Base-by-base conservation (phyloP, 108 stramenopile species). In the Pseudonitzschia delicatissima region DNA sequence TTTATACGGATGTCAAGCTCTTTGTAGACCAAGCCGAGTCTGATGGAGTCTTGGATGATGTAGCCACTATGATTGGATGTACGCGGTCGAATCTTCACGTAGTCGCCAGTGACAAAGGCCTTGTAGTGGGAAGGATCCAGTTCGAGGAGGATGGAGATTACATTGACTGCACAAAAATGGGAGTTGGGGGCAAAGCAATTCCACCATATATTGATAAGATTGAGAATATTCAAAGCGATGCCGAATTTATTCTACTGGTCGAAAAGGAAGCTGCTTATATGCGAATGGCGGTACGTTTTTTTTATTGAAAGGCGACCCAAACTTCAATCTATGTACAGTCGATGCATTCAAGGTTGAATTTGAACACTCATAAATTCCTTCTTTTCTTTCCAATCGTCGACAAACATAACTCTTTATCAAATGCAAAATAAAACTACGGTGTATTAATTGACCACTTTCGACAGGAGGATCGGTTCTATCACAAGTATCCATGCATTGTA, bases 221-320 rank as follows among this genome's bases (percentile, higher is more conserved):
- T 76, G 86, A 92, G 20, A 82, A 97, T 62, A 94, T 98, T 62
- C 77, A 64, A 53, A 87, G 77, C 45, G 96, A 96, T 76, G 98
- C 98, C 23, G 93, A 96, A 67, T 98, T 98, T 72, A 89, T 98
- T 61, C 67, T 98, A 25, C 64, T 98, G 62, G 96, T 98, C 28
- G 98, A 98, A 78, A 98, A 98, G 75, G 98, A 98, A 66, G 98
- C 98, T 66, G 98, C 96, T 4, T 98, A 97, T 74, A 97, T 97
- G 96, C 88, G 98, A 28, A 84, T 98, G 82, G 96, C 98, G 18
- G 94, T 84, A 67, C 53, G 53, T 55, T 33, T 53, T 55, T 4
- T 25, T 20, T 55, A 33, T 55, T 29, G 13, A 23, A 26, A 15
- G 3, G 9, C 8, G 53, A 11, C 53, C 32, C 21, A 26, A n/a